Base-by-base conservation (phyloP, 1,284 basidiomycete genomes). In the Naganishia sp. region DNA sequence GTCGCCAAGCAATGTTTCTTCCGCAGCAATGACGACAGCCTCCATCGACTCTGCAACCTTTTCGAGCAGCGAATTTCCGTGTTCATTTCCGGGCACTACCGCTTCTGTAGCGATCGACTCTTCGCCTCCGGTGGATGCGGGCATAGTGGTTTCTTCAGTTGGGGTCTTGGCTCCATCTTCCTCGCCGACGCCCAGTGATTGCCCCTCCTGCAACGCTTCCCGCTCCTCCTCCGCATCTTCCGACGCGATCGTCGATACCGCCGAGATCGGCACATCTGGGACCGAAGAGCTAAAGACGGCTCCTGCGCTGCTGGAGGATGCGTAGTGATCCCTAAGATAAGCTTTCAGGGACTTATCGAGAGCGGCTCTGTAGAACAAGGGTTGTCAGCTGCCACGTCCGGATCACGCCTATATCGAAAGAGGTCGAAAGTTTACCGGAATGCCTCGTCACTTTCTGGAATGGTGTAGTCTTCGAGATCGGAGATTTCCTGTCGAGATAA, bases 241-340 rank as follows among this genome's bases (percentile, higher is more conserved):
- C 49, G 73, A 51, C 3, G 72, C 74, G 10, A 71, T 76, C 1
- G 72, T 66, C 17, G 45, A 60, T 3, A 45, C 66, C 7, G 65
- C 55, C 49, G 61, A 46, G 10, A 32, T 31, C 28, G 39, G 49
- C 50, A 41, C 66, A 23, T 62, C 58, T 7, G 66, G 66, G 9
- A 15, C 49, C n/a, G 46, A 70, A 45, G 25, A 71, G 60, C 67
- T 67, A 73, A 91, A 90, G 17, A 91, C 86, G 49, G 88, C 85
- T 0, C 83, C 81, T 47, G 88, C 87, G 23, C 90, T 91, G 32
- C 88, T 86, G 17, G 66, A 67, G 3, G 65, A 84, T 77, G 75
- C 70, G 76, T 88, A 95, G 78, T 95, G 92, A 32, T 90, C 86
- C 52, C 82, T 74, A 41, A 92, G 81, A 76, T 95, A 94, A 2